These are phyloP conservation scores for Ascochyta viciae-villosae DNA, from an alignment of 2,329 filamentous ascomycete genomes.

Conservation along the genomic window DNA sequence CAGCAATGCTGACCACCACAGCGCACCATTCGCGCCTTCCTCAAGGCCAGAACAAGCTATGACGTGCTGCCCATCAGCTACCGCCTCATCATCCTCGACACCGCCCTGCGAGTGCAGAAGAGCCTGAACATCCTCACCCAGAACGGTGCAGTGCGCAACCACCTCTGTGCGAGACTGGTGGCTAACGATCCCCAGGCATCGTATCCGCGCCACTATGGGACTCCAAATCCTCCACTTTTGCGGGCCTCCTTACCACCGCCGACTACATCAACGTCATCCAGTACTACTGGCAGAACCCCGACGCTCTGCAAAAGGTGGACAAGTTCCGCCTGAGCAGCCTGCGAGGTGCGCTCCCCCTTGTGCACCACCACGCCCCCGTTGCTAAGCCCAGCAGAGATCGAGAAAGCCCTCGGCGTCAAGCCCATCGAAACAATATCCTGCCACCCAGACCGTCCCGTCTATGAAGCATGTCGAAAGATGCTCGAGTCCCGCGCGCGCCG, in stretches of 20 bases:
- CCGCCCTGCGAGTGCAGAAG: constrained; percentile 93
- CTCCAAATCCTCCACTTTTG: constrained; percentile 89
- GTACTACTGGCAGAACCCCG: constrained; percentile 97
- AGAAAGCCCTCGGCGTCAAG: constrained; percentile 87
- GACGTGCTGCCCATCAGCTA: constrained; percentile 97
- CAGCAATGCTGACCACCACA: constrained; percentile 23
- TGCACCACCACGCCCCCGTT: background rate
- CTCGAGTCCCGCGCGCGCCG: constrained; percentile 89
- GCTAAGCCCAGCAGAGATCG: constrained; percentile 72
- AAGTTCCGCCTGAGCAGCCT: constrained; percentile 92
- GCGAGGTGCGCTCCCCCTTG: constrained; percentile 66
- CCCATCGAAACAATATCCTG: constrained; percentile 97
- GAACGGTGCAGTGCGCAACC: constrained; percentile 69
- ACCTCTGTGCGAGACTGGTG: background rate
- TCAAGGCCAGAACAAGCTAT: constrained; percentile 95
- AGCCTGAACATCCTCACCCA: constrained; percentile 94
- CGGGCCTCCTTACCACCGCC: constrained; percentile 90
- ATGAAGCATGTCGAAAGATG: constrained; percentile 95
- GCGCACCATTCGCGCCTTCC: constrained; percentile 92
- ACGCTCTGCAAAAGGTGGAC: constrained; percentile 87
- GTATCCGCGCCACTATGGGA: constrained; percentile 98
- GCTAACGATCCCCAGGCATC: constrained; percentile 69
- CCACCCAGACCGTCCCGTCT: constrained; percentile 86
- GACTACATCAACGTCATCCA: constrained; percentile 99
- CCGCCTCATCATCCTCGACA: constrained; percentile 94